Conservation (phyloP, 768 basidiomycete species). For the Boletus coccyginus region DNA sequence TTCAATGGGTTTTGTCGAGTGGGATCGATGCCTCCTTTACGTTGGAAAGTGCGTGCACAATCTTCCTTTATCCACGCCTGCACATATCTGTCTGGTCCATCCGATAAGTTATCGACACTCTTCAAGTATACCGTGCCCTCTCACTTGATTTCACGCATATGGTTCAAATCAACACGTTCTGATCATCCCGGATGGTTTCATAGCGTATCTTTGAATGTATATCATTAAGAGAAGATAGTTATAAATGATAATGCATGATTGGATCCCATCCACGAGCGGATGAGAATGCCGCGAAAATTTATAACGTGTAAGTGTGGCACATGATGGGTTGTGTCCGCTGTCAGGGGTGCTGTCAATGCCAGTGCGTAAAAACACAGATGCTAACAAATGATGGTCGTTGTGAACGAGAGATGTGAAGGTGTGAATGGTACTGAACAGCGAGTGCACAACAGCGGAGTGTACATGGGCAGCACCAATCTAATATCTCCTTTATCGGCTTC, state of each 20-base stretch:
- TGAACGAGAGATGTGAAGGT: slow-evolving; percentile 16
- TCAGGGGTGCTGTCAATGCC: slow-evolving; percentile 12
- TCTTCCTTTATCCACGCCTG: no score
- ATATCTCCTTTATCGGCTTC: slow-evolving; percentile 12
- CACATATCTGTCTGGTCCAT: background rate
- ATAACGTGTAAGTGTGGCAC: slow-evolving; percentile 7
- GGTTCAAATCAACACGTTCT: background rate
- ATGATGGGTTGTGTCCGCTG: slow-evolving; percentile 10
- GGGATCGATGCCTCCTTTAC: no score
- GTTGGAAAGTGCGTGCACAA: no score
- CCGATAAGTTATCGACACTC: background rate
- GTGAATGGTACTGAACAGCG: slow-evolving; percentile 17
- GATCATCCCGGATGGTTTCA: no score
- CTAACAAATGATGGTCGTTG: slow-evolving; percentile 21
- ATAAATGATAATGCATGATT: slow-evolving; percentile 30
- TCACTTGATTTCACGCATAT: background rate
- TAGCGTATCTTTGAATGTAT: slow-evolving; percentile 10
- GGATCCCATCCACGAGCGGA: slow-evolving; percentile 20
- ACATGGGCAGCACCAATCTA: slow-evolving; percentile 15
- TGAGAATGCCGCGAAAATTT: slow-evolving; percentile 14
- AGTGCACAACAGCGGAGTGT: slow-evolving; percentile 24
- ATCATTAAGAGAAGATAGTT: slow-evolving; percentile 26
- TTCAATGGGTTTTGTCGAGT: background rate
- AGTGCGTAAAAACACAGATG: slow-evolving; percentile 20
- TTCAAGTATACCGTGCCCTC: background rate